phyloP scores from a whole-genome alignment of 257 asterid species.

The Lycium ferocissimum region DNA sequence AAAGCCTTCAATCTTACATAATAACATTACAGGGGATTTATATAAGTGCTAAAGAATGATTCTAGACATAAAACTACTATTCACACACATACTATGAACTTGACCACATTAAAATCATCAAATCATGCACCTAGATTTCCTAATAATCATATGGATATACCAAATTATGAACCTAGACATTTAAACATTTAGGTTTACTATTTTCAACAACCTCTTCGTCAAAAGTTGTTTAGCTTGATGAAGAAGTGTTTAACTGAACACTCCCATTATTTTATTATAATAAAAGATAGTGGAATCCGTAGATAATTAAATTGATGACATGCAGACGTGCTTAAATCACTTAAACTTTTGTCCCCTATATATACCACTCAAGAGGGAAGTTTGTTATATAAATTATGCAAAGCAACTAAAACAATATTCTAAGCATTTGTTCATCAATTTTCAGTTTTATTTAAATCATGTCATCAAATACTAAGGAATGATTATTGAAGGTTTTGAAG shows the following conservation, averaged over 20 bases:
- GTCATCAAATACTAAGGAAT: neutral
- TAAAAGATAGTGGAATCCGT: conserved; percentile 27
- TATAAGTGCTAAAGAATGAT: too few relatives aligned
- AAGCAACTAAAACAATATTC: neutral
- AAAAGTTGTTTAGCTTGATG: neutral
- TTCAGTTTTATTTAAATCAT: neutral
- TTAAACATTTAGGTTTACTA: too few relatives aligned
- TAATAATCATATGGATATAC: too few relatives aligned
- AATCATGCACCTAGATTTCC: too few relatives aligned
- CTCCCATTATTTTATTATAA: conserved; percentile 1
- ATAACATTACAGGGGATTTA: too few relatives aligned
- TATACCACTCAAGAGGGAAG: neutral
- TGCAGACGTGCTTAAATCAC: neutral
- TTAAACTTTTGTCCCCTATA: conserved; percentile 5
- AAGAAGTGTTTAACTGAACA: conserved; percentile 24
- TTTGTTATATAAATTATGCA: conserved; percentile 11
- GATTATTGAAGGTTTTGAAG: conserved; percentile 29
- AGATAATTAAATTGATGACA: neutral
- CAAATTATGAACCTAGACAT: too few relatives aligned
- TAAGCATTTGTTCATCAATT: neutral
- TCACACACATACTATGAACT: too few relatives aligned
- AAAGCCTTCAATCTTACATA: too few relatives aligned
- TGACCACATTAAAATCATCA: too few relatives aligned
- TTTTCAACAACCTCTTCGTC: too few relatives aligned
- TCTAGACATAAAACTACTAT: too few relatives aligned